phyloP scores from a whole-genome alignment of 441 rosid species.

The Dalechampia spathulata region DNA sequence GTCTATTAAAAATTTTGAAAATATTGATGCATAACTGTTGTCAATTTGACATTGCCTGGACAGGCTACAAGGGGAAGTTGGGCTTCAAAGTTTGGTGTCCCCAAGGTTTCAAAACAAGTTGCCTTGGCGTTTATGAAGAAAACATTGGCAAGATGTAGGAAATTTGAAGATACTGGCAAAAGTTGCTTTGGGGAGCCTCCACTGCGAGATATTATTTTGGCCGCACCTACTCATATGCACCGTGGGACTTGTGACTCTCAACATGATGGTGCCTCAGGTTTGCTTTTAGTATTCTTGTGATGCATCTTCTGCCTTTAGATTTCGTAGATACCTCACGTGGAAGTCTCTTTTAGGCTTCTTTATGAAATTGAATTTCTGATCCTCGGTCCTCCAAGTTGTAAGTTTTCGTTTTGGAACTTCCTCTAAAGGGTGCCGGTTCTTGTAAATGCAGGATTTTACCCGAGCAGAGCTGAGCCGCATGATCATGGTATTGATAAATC shows the following conservation, averaged over 20 bases:
- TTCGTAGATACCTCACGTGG: no score
- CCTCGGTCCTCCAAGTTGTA: no score
- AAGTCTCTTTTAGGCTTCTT: no score
- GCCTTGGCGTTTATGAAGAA: conserved; percentile 46
- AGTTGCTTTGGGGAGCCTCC: conserved; percentile 53
- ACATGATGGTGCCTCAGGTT: conserved; percentile 25
- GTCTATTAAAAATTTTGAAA: neutral
- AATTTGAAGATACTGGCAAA: conserved; percentile 48
- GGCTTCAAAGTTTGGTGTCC: conserved; percentile 33
- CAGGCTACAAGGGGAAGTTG: conserved; percentile 49
- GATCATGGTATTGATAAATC: no score
- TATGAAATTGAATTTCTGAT: no score
- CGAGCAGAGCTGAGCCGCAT: conserved; percentile 18
- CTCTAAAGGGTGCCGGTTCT: neutral
- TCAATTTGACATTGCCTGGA: conserved; percentile 2
- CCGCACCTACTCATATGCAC: conserved; percentile 22
- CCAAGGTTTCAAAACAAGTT: conserved; percentile 46
- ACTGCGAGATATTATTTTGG: conserved; percentile 37
- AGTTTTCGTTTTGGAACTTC: neutral
- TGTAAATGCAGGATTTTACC: conserved; percentile 25
- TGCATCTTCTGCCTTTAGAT: no score
- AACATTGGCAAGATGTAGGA: conserved; percentile 45
- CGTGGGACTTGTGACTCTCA: conserved; percentile 19
- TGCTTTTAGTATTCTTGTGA: conserved; percentile 1
- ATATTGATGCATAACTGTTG: neutral